Base-by-base conservation (phyloP, 1,284 basidiomycete species). In the Schizopora paradoxa region DNA sequence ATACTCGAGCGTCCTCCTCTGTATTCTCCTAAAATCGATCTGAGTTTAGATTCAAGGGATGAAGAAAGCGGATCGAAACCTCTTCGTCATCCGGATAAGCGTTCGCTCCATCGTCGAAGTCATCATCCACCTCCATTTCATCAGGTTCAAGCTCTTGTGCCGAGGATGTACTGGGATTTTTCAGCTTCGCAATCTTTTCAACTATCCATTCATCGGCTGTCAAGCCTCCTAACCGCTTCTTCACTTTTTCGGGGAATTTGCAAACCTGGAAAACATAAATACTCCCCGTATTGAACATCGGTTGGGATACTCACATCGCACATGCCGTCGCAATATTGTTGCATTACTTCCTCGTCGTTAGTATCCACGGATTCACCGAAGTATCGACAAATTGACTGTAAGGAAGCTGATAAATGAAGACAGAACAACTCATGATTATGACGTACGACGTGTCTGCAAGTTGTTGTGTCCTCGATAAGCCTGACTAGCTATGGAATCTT, bases 381-480 rank as follows among this genome's bases (percentile, higher is more conserved):
- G 59, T 89, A 91, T 33, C 78, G 77, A 57, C 90, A 91, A 47
- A 92, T 82, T 2, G 73, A 69, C 86, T 88, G 37, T 22, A 11
- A 36, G 31, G 21, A 22, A 19, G 5, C 31, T 21, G 14, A 22
- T 25, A 28, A 43, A 29, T 11, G n/a, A n/a, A 10, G 21, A 13
- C 16, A 31, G 2, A 34, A 37, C 45, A 31, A 43, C 16, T 27
- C 11, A 5, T 35, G 13, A 11, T 16, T 8, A 13, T 7, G 31
- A 63, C 79, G 55, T 54, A 86, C 84, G 19, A 91, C 68, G 65
- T 94, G 90, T 27, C 91, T 70, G 60, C 90, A 93, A 2, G 72
- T 59, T 1, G 66, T 63, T 1, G 69, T 65, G 39, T 72, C 75
- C 60, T 93, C 89, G 2, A 82, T 79, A 49, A 79, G 82, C 18